These are phyloP conservation scores for Coemansia sp. DNA, from an alignment of 192 early-diverging fungal genomes.

Conservation along the genomic window DNA sequence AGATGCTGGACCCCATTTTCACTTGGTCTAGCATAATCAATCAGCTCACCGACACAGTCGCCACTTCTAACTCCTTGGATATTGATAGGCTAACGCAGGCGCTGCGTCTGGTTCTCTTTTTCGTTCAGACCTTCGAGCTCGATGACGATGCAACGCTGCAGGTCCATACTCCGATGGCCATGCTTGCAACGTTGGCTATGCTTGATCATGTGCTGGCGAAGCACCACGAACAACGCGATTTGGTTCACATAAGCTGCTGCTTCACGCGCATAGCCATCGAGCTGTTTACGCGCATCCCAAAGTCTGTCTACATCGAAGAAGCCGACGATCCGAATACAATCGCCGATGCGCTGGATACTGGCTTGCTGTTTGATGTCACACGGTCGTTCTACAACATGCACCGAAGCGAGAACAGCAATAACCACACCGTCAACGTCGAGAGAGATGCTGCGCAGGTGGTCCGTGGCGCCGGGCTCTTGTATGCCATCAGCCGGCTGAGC, in stretches of 20 bases:
- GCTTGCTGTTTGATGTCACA: constrained; percentile 22
- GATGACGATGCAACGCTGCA: constrained; percentile 82
- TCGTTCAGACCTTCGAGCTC: constrained; percentile 73
- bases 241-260: constrained; percentile 20
- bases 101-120: constrained; percentile 69
- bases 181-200: constrained; percentile 59
- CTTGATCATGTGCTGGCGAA: constrained; percentile 21
- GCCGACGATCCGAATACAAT: neutral
- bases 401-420: neutral
- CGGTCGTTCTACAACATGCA: constrained; percentile 35
- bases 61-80: constrained; percentile 28
- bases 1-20: constrained; percentile 85
- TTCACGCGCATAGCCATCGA: constrained; percentile 51
- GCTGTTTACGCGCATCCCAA: constrained; percentile 47
- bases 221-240: neutral
- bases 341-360: neutral
- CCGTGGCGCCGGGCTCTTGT: constrained; percentile 37
- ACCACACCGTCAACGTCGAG: constrained; percentile 13
- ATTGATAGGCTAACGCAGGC: constrained; percentile 22
- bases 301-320: constrained; percentile 23
- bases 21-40: constrained; percentile 76
- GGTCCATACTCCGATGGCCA: constrained; percentile 80
- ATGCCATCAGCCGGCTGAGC: constrained; percentile 24
- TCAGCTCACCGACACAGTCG: constrained; percentile 42
- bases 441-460: constrained; percentile 27